phyloP scores from a whole-genome alignment of 2,329 filamentous ascomycete species.

The Periglandula ipomoeae region DNA sequence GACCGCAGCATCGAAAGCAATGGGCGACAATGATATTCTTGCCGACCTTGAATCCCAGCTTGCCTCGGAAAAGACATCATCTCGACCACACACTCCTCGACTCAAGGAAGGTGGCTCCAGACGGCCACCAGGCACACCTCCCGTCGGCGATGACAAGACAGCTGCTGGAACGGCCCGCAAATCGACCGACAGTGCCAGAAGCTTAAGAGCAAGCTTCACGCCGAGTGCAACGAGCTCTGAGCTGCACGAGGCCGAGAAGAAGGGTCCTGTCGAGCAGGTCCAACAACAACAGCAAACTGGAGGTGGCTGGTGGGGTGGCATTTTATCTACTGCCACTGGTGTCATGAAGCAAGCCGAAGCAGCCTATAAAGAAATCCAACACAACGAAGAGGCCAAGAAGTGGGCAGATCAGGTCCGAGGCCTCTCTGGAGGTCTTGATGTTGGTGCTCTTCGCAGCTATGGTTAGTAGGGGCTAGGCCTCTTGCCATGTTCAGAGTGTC shows the following conservation, averaged over 20 bases:
- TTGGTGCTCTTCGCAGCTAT: conserved; percentile 56
- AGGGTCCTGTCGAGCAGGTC: conserved; percentile 35
- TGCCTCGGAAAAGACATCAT: conserved; percentile 60
- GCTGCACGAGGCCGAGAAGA: conserved; percentile 48
- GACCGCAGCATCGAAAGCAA: conserved; percentile 39
- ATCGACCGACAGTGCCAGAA: conserved; percentile 68
- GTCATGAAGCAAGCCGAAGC: conserved; percentile 88
- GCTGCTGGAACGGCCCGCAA: conserved; percentile 42
- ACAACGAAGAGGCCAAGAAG: conserved; percentile 91
- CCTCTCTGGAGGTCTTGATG: conserved; percentile 44
- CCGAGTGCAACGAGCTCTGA: conserved; percentile 57
- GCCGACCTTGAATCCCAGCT: conserved; percentile 73
- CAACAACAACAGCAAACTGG: conserved; percentile 30
- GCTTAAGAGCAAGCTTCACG: conserved; percentile 63
- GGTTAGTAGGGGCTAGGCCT: conserved; percentile 17
- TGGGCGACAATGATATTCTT: conserved; percentile 63
- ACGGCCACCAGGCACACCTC: conserved; percentile 39
- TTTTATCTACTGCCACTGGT: conserved; percentile 75
- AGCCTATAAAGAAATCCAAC: conserved; percentile 87
- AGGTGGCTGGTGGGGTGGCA: conserved; percentile 82
- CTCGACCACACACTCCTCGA: conserved; percentile 77
- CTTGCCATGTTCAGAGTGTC: neutral
- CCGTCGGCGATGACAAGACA: conserved; percentile 55
- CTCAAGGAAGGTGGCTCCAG: conserved; percentile 42
- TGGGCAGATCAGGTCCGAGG: conserved; percentile 93